Conservation (phyloP, 2,329 filamentous ascomycete genomes). For the Scleromitrula shiraiana region DNA sequence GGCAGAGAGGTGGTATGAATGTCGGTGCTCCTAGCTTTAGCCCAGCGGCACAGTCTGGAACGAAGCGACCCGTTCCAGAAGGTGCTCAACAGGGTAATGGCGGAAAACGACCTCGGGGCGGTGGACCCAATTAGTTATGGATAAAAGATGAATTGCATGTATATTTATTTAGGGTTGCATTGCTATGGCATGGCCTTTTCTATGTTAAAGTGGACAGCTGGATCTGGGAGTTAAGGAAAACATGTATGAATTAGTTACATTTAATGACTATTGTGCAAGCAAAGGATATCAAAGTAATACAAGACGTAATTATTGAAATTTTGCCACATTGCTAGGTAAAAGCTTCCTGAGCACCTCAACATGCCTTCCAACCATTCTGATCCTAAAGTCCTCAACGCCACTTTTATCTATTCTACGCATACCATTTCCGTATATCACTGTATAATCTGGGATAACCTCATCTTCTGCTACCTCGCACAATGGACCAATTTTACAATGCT, state of each 20-base stretch:
- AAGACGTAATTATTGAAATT: conserved; percentile 25
- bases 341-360: conserved; percentile 59
- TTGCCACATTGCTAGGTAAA: conserved; percentile 49
- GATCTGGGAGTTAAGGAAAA: conserved; percentile 3
- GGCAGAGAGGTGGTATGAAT: conserved; percentile 27
- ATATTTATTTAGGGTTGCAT: conserved; percentile 25
- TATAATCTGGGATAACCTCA: conserved; percentile 55
- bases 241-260: conserved; percentile 8
- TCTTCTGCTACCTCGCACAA: conserved; percentile 50
- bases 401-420: conserved; percentile 49
- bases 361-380: conserved; percentile 57
- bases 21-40: conserved; percentile 25
- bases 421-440: conserved; percentile 61
- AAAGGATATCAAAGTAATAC: conserved; percentile 3
- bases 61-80: conserved; percentile 27
- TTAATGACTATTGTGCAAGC: not conserved
- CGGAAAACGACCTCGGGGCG: conserved; percentile 41
- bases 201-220: conserved; percentile 13
- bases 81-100: conserved; percentile 28
- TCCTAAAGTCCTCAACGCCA: conserved; percentile 53
- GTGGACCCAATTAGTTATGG: conserved; percentile 20
- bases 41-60: conserved; percentile 22
- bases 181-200: conserved; percentile 19
- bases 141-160: conserved; percentile 17
- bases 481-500: conserved; percentile 65